Percentiles rank a stretch among this genome's conserved stretches.
Evolutionary conservation across 2,329 filamentous ascomycete genomes (phyloP).

Genomic region (Diplodia corticola): DNA sequence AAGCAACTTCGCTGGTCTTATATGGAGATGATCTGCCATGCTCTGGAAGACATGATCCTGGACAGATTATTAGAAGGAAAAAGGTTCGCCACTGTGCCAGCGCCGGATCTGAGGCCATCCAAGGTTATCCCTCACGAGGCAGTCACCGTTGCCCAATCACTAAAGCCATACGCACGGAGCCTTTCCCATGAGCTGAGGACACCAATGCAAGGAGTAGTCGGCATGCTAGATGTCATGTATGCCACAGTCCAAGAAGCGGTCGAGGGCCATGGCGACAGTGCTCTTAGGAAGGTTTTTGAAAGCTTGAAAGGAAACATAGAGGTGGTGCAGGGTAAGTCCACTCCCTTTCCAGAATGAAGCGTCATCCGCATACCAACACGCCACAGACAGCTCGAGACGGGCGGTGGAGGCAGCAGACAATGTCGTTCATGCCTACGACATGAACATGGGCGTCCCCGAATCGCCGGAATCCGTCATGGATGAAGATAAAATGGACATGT

Average conservation of each 20-base stretch:
- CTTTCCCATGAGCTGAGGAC: constrained; percentile 71
- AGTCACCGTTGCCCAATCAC: constrained; percentile 61
- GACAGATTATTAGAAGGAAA: constrained; percentile 58
- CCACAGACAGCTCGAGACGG: constrained; percentile 65
- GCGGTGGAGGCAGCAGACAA: constrained; percentile 75
- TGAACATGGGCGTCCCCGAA: constrained; percentile 73
- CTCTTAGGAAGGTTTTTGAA: constrained; percentile 58
- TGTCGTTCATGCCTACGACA: constrained; percentile 72
- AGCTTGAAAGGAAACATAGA: constrained; percentile 69
- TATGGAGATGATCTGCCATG: constrained; percentile 67
- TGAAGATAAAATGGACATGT: constrained; percentile 29
- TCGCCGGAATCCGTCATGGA: constrained; percentile 52
- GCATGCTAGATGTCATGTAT: constrained; percentile 76
- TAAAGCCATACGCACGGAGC: constrained; percentile 71
- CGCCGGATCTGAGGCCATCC: constrained; percentile 29
- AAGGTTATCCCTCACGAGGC: constrained; percentile 57
- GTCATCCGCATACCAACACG: constrained; percentile 20
- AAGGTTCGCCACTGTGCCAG: constrained; percentile 39
- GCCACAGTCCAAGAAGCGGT: constrained; percentile 68
- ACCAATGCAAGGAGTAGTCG: constrained; percentile 74
- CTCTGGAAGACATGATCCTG: constrained; percentile 66
- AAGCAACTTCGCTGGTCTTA: constrained; percentile 64
- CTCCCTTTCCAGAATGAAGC: background rate
- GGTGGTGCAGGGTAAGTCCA: constrained; percentile 62
- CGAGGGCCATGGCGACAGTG: constrained; percentile 53